Conservation (phyloP, 2,329 filamentous ascomycete species). For the Chrysoporthe cubensis region DNA sequence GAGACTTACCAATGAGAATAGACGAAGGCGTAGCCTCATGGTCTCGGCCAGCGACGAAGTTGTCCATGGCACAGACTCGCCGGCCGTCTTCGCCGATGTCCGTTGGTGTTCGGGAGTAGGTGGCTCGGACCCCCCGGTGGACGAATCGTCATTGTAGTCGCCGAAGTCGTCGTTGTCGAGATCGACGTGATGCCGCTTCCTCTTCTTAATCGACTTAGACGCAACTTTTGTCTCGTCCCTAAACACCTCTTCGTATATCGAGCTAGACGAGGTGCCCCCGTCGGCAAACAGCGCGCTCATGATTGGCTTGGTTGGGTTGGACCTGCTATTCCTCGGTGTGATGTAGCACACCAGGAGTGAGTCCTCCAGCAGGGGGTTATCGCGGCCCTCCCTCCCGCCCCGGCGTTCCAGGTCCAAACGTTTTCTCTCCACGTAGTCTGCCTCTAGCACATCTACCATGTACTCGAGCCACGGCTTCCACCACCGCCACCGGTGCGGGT, state of each 20-base stretch:
- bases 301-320: slow-evolving; percentile 56
- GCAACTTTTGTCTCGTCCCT: slow-evolving; percentile 61
- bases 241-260: slow-evolving; percentile 69
- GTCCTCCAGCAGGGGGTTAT: slow-evolving; percentile 46
- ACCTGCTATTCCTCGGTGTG: slow-evolving; percentile 43
- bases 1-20: slow-evolving; percentile 59
- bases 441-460: slow-evolving; percentile 77
- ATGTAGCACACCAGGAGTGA: slow-evolving; percentile 68
- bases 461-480: slow-evolving; percentile 83
- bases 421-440: slow-evolving; percentile 66
- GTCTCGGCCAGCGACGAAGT: slow-evolving; percentile 55
- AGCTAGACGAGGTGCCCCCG: slow-evolving; percentile 56
- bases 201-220: slow-evolving; percentile 50
- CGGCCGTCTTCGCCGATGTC: slow-evolving; percentile 40
- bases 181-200: slow-evolving; percentile 56
- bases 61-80: slow-evolving; percentile 21
- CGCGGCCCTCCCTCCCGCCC: slow-evolving; percentile 31
- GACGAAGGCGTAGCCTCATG: slow-evolving; percentile 62
- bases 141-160: slow-evolving; percentile 60
- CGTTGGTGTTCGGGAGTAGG: slow-evolving; percentile 47
- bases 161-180: slow-evolving; percentile 64
- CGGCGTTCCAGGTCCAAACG: slow-evolving; percentile 47
- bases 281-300: slow-evolving; percentile 71
- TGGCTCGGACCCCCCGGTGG: slow-evolving; percentile 51
- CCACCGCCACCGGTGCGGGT: slow-evolving; percentile 76